Base-by-base conservation (phyloP, 139 green algal species). In the Gonium pectorale region DNA sequence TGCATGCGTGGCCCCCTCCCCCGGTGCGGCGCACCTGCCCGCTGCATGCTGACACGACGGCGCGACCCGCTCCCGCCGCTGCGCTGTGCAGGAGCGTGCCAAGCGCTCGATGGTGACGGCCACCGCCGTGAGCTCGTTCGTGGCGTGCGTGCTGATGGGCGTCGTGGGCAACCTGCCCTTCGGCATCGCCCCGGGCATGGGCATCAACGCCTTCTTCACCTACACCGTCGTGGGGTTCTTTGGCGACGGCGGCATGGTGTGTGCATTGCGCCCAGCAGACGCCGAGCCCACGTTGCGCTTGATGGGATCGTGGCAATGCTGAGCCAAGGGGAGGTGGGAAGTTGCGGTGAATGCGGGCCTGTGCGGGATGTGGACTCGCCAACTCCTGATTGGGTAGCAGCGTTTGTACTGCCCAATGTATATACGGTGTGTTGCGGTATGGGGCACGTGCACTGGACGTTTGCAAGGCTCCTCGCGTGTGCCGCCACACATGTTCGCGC, bases 131-230 rank as follows among this genome's bases (percentile, higher is more conserved):
- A 84, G 87, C 46, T 88, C 87, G 24, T 72, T 95, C 33, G 89
- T 97, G 64, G 89, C 87, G 13, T 95, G 87, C 51, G 91, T 97
- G 67, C 77, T 97, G 29, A 96, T 97, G 90, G 95, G 93, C 0
- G 64, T 83, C 5, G 56, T 92, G 38, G 93, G 89, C 35, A 97
- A 97, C 86, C 85, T 97, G 80, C 94, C 95, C 0, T 81, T 98
- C 31, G 94, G 88, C 8, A 59, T 95, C 37, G 95, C 94, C 0
- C 94, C 94, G 2, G 93, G 93, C 73, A 97, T 97, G 94, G 93
- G 94, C 62, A 88, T 94, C 66, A 96, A 96, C 69, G 94, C 93
- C 21, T 97, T 93, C 87, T 97, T 96, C 80, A 85, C 92, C 15
- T 97, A 95, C 88, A 94, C 89, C 0, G 91, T 95, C 31, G 94